Evolutionary conservation across 148 eudicot genomes (phyloP), one percentile per base, ranked within the genome.

Genomic region (Chenopodium quinoa): DNA sequence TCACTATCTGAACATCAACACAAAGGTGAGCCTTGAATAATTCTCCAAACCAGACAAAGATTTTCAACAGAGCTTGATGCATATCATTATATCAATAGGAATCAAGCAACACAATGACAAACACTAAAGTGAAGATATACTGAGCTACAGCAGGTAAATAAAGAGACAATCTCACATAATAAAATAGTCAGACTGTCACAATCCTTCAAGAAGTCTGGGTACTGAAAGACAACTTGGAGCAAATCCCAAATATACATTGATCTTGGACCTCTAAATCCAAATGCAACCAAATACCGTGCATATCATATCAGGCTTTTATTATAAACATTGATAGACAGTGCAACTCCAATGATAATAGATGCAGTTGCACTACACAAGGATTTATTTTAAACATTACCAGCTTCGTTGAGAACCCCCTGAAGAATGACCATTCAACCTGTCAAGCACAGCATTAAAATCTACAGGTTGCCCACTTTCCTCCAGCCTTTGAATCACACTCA

Each of bases 401-500:
- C 93, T 91, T 78, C 94, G 89, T 84, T 93, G 98, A 62, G 97
- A 87, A 68, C 97, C 84, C 19, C 92, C 95, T 20, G 93, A 90
- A 54, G 95, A 86, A 83, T 89, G 97, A 48, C 93, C 98, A 79
- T 94, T 96, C 90, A 96, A 78, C 87, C 90, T 89, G 87, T 96
- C 98, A 10, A 96, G 95, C 81, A 96, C 98, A 8, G 94, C 73
- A 80, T 96, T 92, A 78, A 91, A 96, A 85, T 96, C 99, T 78
- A 96, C 90, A 63, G 97, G 67, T 83, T 91, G 95, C 46, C 99
- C 95, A 74, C 84, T 90, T 80, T 96, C 99, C 84, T 96, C 97
- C 52, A 96, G 88, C 94, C 98, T 92, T 89, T 96, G 98, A 82
- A 96, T 96, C 80, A 94, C 92, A 31, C 88, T 83, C 25, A 85